Percentiles rank a stretch among this genome's conserved stretches.
Evolutionary conservation across 2,329 filamentous ascomycete genomes (phyloP).

Genomic region (Ambrosiella cleistominuta): DNA sequence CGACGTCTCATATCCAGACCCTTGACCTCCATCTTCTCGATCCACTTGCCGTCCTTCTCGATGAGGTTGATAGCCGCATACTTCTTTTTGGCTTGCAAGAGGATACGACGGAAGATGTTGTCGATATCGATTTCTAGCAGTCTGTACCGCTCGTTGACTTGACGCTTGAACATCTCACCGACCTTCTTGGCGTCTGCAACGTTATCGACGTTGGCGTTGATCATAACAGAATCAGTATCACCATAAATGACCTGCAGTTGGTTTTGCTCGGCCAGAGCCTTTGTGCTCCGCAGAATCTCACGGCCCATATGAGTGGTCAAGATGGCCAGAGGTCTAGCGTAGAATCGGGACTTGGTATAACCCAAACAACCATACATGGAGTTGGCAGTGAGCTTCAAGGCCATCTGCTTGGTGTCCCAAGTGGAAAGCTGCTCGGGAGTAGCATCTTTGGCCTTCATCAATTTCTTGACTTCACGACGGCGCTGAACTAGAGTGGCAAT

Average conservation of each 20-base stretch:
- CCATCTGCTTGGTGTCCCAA: conserved; percentile 97
- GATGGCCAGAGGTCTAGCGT: conserved; percentile 83
- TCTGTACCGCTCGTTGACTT: conserved; percentile 85
- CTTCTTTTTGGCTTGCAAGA: conserved; percentile 97
- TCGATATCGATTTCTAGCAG: conserved; percentile 96
- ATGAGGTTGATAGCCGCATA: conserved; percentile 93
- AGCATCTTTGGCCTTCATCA: conserved; percentile 89
- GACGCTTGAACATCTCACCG: conserved; percentile 83
- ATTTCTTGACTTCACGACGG: conserved; percentile 77
- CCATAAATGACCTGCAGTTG: conserved; percentile 93
- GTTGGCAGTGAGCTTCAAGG: conserved; percentile 92
- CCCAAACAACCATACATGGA: conserved; percentile 99
- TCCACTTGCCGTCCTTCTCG: conserved; percentile 71
- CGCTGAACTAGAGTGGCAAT: conserved; percentile 84
- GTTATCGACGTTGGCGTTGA: conserved; percentile 94
- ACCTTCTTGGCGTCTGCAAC: conserved; percentile 80
- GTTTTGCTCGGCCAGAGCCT: conserved; percentile 82
- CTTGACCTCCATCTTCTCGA: conserved; percentile 94
- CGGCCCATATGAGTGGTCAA: conserved; percentile 94
- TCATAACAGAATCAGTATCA: conserved; percentile 99
- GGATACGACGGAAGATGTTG: conserved; percentile 82
- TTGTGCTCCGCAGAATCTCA: conserved; percentile 91
- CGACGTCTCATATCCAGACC: conserved; percentile 94
- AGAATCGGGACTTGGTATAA: conserved; percentile 93
- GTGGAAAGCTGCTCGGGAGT: conserved; percentile 74